Conservation (phyloP, 148 eudicot genomes). For the Pharnaceum exiguum region DNA sequence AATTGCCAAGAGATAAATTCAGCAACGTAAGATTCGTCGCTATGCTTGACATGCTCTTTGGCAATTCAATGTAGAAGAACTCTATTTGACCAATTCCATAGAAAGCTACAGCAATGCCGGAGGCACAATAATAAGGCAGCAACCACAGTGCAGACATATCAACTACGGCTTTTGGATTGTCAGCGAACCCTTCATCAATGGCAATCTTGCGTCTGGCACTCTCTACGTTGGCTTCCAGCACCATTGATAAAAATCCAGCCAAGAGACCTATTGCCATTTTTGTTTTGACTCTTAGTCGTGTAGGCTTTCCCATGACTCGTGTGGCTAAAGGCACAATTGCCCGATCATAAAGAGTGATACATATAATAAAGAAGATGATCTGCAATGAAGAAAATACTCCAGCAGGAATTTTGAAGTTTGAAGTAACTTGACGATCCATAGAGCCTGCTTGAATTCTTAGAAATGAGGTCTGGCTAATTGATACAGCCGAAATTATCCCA, state of each 20-base stretch:
- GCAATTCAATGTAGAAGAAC: constrained; percentile 39
- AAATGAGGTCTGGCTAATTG: constrained; percentile 32
- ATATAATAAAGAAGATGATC: constrained; percentile 27
- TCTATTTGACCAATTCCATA: constrained; percentile 40
- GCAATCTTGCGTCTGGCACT: constrained; percentile 21
- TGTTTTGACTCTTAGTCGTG: constrained; percentile 17
- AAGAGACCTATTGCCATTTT: constrained; percentile 53
- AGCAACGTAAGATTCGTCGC: constrained; percentile 25
- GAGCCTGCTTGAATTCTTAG: constrained; percentile 47
- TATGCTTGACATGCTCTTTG: constrained; percentile 54
- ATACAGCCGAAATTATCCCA: constrained; percentile 39
- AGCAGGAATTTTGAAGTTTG: constrained; percentile 45
- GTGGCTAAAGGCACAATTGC: constrained; percentile 37
- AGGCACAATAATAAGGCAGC: constrained; percentile 35
- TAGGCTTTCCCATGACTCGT: constrained; percentile 21
- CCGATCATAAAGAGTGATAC: constrained; percentile 40
- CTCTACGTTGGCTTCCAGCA: constrained; percentile 31
- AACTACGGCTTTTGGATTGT: not conserved
- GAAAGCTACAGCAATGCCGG: constrained; percentile 41
- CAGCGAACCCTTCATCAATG: constrained; percentile 3
- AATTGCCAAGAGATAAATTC: constrained; percentile 22
- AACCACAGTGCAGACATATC: constrained; percentile 53
- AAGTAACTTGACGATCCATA: constrained; percentile 38
- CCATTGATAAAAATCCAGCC: constrained; percentile 29
- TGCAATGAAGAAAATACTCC: constrained; percentile 33